Conservation (phyloP, 129 eudicot genomes). For the sunflower (Helianthus annuus) region DNA sequence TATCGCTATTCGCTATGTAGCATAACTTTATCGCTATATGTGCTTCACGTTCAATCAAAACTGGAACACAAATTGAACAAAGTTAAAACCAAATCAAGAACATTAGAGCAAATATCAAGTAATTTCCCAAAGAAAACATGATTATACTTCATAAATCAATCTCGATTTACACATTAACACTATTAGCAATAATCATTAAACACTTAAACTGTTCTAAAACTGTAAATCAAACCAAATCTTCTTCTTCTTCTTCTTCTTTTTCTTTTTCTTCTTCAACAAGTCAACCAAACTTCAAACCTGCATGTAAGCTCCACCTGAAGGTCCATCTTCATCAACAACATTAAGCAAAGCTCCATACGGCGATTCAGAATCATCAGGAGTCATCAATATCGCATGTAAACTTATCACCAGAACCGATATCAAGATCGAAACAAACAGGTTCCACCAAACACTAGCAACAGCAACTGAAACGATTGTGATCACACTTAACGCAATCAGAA, state of each 20-base stretch:
- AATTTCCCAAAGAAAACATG: background rate
- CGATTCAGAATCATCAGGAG: conserved; percentile 51
- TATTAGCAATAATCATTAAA: conserved; percentile 14
- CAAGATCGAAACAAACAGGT: conserved; percentile 32
- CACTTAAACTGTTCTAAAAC: conserved; percentile 10
- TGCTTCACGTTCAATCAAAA: too few relatives aligned
- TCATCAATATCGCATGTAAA: conserved; percentile 60
- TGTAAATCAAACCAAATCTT: conserved; percentile 17
- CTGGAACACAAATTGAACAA: background rate
- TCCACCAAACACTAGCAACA: conserved; percentile 56
- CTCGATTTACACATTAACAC: background rate
- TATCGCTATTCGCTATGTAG: too few relatives aligned
- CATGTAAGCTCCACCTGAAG: conserved; percentile 44
- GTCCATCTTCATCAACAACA: conserved; percentile 53
- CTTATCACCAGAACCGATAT: conserved; percentile 38
- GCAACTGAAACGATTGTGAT: conserved; percentile 49
- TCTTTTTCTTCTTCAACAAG: background rate
- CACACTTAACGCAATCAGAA: conserved; percentile 36
- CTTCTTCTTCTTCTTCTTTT: background rate
- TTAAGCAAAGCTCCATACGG: conserved; percentile 63
- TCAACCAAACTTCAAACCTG: conserved; percentile 40
- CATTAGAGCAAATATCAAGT: background rate
- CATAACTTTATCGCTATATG: too few relatives aligned
- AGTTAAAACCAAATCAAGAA: background rate
- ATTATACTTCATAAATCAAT: conserved; percentile 14